A percentile compares a stretch with the other conserved stretches of the same genome.
These are phyloP conservation scores for Microsporum audouinii DNA, from an alignment of 2,329 filamentous ascomycete species.

Conservation along the genomic window DNA sequence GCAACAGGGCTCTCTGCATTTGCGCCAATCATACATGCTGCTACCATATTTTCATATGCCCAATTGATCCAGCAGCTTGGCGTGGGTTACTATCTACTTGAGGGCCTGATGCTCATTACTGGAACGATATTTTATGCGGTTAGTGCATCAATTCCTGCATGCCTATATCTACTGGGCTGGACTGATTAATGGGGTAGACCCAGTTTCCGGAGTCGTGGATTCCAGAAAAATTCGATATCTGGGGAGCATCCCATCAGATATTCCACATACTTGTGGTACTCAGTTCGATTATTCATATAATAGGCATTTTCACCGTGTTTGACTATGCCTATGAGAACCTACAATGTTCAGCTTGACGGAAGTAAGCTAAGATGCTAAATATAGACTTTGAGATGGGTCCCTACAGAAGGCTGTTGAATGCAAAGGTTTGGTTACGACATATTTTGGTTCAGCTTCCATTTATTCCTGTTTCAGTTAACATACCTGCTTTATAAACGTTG, in stretches of 20 bases:
- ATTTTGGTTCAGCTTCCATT: no score
- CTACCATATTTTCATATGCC: constrained; percentile 15
- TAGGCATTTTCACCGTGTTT: constrained; percentile 71
- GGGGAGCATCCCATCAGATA: constrained; percentile 88
- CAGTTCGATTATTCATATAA: constrained; percentile 70
- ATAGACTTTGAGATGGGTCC: no score
- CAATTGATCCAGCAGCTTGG: constrained; percentile 50
- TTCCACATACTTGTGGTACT: constrained; percentile 84
- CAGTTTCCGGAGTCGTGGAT: constrained; percentile 50
- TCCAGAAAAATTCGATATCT: constrained; percentile 76
- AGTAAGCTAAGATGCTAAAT: no score
- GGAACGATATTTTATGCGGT: constrained; percentile 57
- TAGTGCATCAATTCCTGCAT: constrained; percentile 73
- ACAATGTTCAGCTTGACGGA: no score
- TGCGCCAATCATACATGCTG: constrained; percentile 24
- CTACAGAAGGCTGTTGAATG: no score
- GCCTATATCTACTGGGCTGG: constrained; percentile 12
- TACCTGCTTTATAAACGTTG: no score
- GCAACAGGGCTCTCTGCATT: constrained; percentile 25
- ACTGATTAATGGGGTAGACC: constrained; percentile 19
- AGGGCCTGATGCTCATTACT: constrained; percentile 51
- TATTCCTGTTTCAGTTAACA: no score
- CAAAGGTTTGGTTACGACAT: no score
- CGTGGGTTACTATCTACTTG: constrained; percentile 58
- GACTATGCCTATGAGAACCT: constrained; percentile 42